These are phyloP conservation scores for Syzygium jambos DNA, from an alignment of 345 rosid species.

Conservation along the genomic window DNA sequence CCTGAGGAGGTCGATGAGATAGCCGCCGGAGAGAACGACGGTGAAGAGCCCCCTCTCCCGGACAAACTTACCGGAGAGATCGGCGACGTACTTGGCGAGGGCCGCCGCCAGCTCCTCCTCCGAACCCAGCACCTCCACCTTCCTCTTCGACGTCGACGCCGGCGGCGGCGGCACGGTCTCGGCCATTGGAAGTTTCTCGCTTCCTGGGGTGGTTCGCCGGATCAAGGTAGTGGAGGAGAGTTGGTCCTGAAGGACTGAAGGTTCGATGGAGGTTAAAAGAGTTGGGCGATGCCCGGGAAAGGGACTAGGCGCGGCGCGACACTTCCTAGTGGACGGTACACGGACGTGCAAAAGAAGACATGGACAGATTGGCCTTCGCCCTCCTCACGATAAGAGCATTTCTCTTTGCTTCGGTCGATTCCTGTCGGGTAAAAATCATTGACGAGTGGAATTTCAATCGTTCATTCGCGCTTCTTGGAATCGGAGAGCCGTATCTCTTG, in stretches of 20 bases:
- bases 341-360: too few species aligned
- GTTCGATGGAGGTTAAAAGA: neutral
- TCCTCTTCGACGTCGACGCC: slow-evolving; percentile 12
- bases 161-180: slow-evolving; percentile 1
- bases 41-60: slow-evolving; percentile 62
- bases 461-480: too few species aligned
- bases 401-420: too few species aligned
- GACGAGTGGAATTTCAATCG: too few species aligned
- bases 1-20: slow-evolving; percentile 67
- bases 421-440: too few species aligned
- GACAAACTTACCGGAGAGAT: slow-evolving; percentile 45
- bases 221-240: neutral
- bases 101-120: slow-evolving; percentile 55
- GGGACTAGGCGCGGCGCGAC: too few species aligned
- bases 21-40: slow-evolving; percentile 76
- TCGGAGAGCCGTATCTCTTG: too few species aligned
- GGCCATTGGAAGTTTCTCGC: neutral
- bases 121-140: slow-evolving; percentile 37
- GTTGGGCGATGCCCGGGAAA: too few species aligned
- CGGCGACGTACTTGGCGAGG: slow-evolving; percentile 53
- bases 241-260: neutral
- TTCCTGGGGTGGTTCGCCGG: neutral
- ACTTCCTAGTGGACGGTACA: too few species aligned
- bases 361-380: too few species aligned
- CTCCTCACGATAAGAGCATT: too few species aligned